Percentiles rank a stretch among this genome's conserved stretches.
Conservation (phyloP, 179 eudicot species). For the Patellifolia procumbens region DNA sequence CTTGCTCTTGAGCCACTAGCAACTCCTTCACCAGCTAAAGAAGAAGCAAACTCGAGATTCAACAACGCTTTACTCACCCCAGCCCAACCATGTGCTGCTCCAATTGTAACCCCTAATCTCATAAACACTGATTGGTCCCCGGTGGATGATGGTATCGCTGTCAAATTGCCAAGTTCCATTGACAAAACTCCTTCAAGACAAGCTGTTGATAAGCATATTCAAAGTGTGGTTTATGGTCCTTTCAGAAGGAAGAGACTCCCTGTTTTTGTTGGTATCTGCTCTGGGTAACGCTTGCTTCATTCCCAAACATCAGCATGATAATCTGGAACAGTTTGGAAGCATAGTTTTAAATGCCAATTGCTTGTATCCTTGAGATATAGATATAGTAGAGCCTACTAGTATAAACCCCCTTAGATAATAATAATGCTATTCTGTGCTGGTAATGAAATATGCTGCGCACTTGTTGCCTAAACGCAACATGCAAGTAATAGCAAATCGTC, state of each 20-base stretch:
- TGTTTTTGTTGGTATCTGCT: conserved; percentile 48
- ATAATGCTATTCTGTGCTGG: too few relatives aligned
- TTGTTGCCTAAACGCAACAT: too few relatives aligned
- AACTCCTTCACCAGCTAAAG: conserved; percentile 21
- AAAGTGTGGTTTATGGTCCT: conserved; percentile 45
- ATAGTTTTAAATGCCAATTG: too few relatives aligned
- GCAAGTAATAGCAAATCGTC: too few relatives aligned
- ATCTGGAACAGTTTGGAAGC: too few relatives aligned
- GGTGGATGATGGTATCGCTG: conserved; percentile 49
- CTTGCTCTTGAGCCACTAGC: conserved; percentile 16
- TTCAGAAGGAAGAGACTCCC: conserved; percentile 39
- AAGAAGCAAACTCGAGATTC: conserved; percentile 20
- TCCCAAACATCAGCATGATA: neutral
- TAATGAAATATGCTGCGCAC: too few relatives aligned
- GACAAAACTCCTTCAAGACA: conserved; percentile 33
- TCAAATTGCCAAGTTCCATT: conserved; percentile 33
- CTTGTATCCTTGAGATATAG: too few relatives aligned
- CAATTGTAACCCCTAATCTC: neutral
- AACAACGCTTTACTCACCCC: conserved; percentile 25
- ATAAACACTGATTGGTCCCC: conserved; percentile 50
- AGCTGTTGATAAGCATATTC: conserved; percentile 41
- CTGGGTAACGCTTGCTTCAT: conserved; percentile 28
- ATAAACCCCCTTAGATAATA: too few relatives aligned
- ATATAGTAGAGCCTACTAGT: too few relatives aligned
- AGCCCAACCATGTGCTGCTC: conserved; percentile 17